Evolutionary conservation across 1,284 basidiomycete species (phyloP), one percentile per base, ranked within the genome.

Genomic region (Fomes fomentarius): DNA sequence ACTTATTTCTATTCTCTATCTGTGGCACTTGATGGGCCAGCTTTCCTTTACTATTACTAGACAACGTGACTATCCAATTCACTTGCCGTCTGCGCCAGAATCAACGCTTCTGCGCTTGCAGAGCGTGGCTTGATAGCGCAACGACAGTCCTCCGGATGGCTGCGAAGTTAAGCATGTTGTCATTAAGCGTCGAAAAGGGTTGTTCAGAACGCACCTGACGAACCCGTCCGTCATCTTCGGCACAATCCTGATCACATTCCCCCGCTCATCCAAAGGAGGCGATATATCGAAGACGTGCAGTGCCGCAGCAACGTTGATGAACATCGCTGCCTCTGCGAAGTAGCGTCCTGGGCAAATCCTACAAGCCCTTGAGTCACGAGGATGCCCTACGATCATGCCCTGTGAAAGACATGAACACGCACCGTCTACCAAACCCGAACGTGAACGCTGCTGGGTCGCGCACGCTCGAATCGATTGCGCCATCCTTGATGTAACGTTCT

Each of bases 271-370:
- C 8, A 47, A 7, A 4, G 51, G 35, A 4, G 51, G 51, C 4
- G 24, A 24, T 11, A 53, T 37, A 12, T 53, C 12, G 33, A 47
- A 53, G 9, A 47, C 51, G 24, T 53, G 51, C 24, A 53, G 38
- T 5, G 35, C 24, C 9, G 37, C 41, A 10, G 51, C 45, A 2
- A 40, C 30, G 14, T 47, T 47, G 22, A 53, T 53, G 30, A 47
- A 46, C 21, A 52, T 26, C 12, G 42, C 15, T 4, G 42, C 42
- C 14, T 45, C 42, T 6, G 50, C 50, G 17, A 70, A 45, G 58
- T 75, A 77, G 6, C 76, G 70, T 52, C 76, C 75, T 2, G 76
- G 38, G n/a, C 51, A 53, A 7, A 47, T 33, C 28, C n/a, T n/a
- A n/a, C n/a, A n/a, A n/a, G n/a, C n/a, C n/a, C n/a, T n/a, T n/a